Evolutionary conservation across 176 grass and related monocot genomes (phyloP), one percentile per base, ranked within the genome.

Genomic region (Rhynchospora pubera): DNA sequence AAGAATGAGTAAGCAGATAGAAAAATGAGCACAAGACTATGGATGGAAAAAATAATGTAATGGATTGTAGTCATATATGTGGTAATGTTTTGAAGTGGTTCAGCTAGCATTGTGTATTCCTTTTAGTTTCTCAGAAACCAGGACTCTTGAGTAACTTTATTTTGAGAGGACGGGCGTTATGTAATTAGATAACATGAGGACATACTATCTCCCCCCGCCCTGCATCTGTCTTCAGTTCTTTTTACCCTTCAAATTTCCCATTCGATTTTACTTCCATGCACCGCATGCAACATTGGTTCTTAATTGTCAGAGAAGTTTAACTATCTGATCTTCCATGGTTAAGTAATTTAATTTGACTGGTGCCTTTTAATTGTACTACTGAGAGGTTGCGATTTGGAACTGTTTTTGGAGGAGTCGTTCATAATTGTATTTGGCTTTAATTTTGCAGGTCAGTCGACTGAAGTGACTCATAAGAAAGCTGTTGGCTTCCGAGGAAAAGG

Each of bases 391-490:
- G 16, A 32, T 76, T 76, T 14, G 12, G 30, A 28, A 30, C 5
- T 55, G 16, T 55, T 30, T 76, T 9, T 55, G 21, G 2, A 7
- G 7, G 47, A 52, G 48, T 76, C 51, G 46, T 52, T 76, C 6
- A 13, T 7, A 76, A 30, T 30, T 55, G 22, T 32, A 55, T 16
- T 56, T 55, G 0, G 0, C 6, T 32, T 82, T 86, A 9, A 7
- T 74, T 26, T 61, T 85, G 13, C 78, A 88, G 76, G 79, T 85
- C 62, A 42, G 39, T 18, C 81, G 79, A 78, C 85, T 88, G 85
- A 98, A 83, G 83, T 78, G n/a, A 92, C 85, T 82, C 90, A 82
- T 48, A 94, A 93, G 75, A 71, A 93, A 85, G 48, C 90, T 91
- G 77, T 24, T 84, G 92, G 77, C 32, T 90, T 94, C 34, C 65